Base-by-base conservation (phyloP, 2,329 filamentous ascomycete genomes). In the Cladosporium colombiae region DNA sequence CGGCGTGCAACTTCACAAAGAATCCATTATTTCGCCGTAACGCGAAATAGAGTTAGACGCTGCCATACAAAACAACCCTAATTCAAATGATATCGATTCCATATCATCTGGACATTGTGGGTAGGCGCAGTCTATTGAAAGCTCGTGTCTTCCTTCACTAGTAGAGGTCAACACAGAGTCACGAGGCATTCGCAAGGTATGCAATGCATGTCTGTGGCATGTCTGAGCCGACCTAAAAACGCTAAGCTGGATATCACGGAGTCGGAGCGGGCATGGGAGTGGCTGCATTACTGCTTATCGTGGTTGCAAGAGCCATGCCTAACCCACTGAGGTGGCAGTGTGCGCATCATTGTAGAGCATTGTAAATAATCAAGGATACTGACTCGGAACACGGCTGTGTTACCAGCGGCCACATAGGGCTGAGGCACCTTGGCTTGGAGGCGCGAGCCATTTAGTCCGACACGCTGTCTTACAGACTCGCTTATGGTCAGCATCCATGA, bases 381-480 rank as follows among this genome's bases (percentile, higher is more conserved):
- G 40, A 29, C 18, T 55, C 52, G 52, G 52, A 31, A 33, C 25
- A 55, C 52, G 52, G 52, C 52, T 21, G 27, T 31, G 52, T 29
- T 55, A 29, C 23, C 29, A 31, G 21, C 55, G 55, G 55, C 10
- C n/a, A n/a, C n/a, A n/a, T n/a, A 57, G 53, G 53, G 53, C 53
- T 37, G 53, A 57, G 25, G 53, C 13, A 31, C 3, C 53, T 57
- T 57, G 53, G 53, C 29, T 14, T 16, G 13, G 23, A 52, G 23
- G 23, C 49, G 13, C 23, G 11, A 52, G 49, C 11, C 23, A 21
- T 52, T 52, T 18, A 14, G 6, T n/a, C 7, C 40, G 18, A 44
- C 40, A n/a, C 16, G 40, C 18, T 44, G 18, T 44, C 7, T 21
- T 44, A 44, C 14, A 44, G 18, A 44, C 18, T n/a, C 40, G 18